These are phyloP conservation scores for Exobasidium rhododendri DNA, from an alignment of 1,284 basidiomycete genomes.

Conservation along the genomic window DNA sequence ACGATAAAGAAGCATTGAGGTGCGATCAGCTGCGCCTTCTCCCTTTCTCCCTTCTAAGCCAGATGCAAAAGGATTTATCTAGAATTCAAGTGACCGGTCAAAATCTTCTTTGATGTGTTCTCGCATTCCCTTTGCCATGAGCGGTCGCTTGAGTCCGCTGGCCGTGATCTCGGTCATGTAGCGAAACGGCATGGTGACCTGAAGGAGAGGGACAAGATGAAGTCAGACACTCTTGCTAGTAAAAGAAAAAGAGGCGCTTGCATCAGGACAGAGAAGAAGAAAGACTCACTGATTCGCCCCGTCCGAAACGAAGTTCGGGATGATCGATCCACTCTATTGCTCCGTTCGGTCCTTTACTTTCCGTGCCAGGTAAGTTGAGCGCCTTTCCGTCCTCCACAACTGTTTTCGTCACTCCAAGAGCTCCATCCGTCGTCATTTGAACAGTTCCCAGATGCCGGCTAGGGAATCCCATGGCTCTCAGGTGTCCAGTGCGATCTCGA, in stretches of 20 bases:
- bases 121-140: constrained; percentile 44
- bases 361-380: constrained; percentile 14
- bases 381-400: constrained; percentile 68
- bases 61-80: constrained; percentile 1
- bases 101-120: constrained; percentile 39
- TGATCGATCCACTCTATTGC: constrained; percentile 39
- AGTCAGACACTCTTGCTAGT: neutral
- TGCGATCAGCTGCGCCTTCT: no score
- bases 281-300: constrained; percentile 40
- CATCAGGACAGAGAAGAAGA: neutral
- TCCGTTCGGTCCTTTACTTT: constrained; percentile 14
- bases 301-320: constrained; percentile 46
- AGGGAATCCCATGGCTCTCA: constrained; percentile 81
- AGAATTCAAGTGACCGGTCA: constrained; percentile 43
- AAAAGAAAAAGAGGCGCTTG: no score
- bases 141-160: constrained; percentile 17
- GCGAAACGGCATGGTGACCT: constrained; percentile 45
- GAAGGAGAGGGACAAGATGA: neutral
- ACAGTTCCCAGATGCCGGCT: constrained; percentile 58
- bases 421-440: constrained; percentile 99
- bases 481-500: constrained; percentile 74
- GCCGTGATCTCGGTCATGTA: constrained; percentile 35
- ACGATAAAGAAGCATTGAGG: no score
- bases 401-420: constrained; percentile 83
- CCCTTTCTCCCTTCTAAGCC: neutral